Evolutionary conservation across 306 rosid genomes (phyloP), one percentile per base, ranked within the genome.

Genomic region (Vigna unguiculata): DNA sequence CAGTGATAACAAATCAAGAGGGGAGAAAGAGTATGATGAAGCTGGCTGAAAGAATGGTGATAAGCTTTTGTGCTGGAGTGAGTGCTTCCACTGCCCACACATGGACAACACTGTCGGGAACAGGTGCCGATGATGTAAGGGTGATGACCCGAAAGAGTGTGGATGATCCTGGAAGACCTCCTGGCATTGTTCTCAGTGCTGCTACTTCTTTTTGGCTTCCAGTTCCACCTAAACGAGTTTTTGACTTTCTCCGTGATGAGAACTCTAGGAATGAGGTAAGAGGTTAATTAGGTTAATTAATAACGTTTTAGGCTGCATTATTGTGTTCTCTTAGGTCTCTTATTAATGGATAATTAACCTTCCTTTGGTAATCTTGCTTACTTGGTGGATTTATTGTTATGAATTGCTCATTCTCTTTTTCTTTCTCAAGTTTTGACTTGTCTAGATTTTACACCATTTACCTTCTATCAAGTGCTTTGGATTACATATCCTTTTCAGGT

Each of bases 151-250:
- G 98, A 2, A 92, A 96, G 88, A 96, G 98, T 52, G 93, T 93
- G 0, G 99, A 96, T 67, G 99, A 93, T 61, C 99, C 99, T 0
- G 99, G 98, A 10, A 80, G 98, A 69, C 99, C 99, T 11, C 96
- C 97, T 0, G 99, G 99, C 5, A 91, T 96, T 32, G 99, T 96
- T 68, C 89, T 96, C 0, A 91, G 98, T 49, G 99, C 98, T 21
- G 99, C 99, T 17, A 96, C 99, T 58, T 96, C 98, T 20, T 91
- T 96, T 71, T 96, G 99, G 99, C 96, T 96, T 40, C 99, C 98
- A 0, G 96, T 92, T 71, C 74, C 99, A 0, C 98, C 99, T 0
- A 89, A 87, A 55, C 80, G 91, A 62, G 97, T 93, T 8, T 96
- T 96, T 69, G 96, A 93, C 48, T 92, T 96, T 72, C 98, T 96